Conservation (phyloP, 148 eudicot genomes). For the Nepenthes mirabilis region DNA sequence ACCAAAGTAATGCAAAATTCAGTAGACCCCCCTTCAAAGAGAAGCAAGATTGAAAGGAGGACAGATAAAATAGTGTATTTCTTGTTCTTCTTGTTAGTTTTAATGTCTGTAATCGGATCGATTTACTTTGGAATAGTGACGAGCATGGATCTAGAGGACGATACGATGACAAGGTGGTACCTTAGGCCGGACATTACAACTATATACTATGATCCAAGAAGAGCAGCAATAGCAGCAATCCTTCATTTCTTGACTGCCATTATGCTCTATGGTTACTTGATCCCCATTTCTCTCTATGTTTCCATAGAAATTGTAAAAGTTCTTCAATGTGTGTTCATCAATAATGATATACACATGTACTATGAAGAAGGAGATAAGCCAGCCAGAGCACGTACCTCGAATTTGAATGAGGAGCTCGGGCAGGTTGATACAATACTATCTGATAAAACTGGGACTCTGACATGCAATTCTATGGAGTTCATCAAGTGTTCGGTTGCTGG, state of each 20-base stretch:
- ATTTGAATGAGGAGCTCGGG: conserved; percentile 72
- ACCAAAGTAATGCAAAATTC: conserved; percentile 62
- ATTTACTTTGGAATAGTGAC: conserved; percentile 34
- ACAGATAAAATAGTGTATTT: conserved; percentile 45
- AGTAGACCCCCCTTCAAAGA: conserved; percentile 53
- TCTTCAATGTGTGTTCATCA: conserved; percentile 43
- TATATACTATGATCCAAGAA: conserved; percentile 31
- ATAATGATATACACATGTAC: conserved; percentile 49
- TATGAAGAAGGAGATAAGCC: conserved; percentile 49
- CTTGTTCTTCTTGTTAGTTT: conserved; percentile 28
- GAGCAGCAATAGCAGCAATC: conserved; percentile 28
- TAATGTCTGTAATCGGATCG: conserved; percentile 35
- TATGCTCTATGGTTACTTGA: conserved; percentile 51
- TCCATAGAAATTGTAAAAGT: conserved; percentile 65
- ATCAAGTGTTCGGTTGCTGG: conserved; percentile 74
- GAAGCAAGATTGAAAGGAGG: conserved; percentile 54
- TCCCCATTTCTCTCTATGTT: conserved; percentile 57
- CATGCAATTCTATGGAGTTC: conserved; percentile 72
- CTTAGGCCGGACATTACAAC: conserved; percentile 41
- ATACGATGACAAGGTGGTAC: conserved; percentile 49
- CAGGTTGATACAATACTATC: conserved; percentile 61
- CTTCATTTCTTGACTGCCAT: conserved; percentile 43
- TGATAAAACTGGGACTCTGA: conserved; percentile 71
- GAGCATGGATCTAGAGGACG: conserved; percentile 28
- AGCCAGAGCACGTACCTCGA: conserved; percentile 61